A percentile compares a stretch with the other conserved stretches of the same genome.
Conservation (phyloP, 495 filamentous ascomycete species). For the Neurospora tetrasperma region DNA sequence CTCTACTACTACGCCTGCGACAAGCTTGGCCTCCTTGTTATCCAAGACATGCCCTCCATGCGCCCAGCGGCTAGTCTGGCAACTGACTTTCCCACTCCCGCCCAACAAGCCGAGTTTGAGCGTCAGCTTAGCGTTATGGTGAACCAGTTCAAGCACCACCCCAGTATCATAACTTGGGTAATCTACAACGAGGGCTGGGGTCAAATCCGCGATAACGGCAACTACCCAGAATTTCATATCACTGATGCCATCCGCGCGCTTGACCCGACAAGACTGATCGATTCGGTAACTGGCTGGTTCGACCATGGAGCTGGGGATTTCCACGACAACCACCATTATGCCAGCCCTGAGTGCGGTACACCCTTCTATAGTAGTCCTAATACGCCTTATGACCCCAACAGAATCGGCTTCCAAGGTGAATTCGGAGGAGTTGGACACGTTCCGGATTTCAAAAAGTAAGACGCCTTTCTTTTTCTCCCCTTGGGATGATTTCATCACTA, state of each 20-base stretch:
- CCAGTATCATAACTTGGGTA: constrained; percentile 47
- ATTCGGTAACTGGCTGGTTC: constrained; percentile 51
- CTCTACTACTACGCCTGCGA: constrained; percentile 61
- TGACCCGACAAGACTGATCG: constrained; percentile 52
- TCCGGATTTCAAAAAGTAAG: constrained; percentile 40
- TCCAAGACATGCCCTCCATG: constrained; percentile 61
- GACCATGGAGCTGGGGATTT: constrained; percentile 50
- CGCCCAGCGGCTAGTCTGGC: constrained; percentile 14
- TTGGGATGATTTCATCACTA: not conserved
- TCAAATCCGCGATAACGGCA: constrained; percentile 32
- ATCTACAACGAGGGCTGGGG: constrained; percentile 70
- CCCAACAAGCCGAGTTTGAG: constrained; percentile 48
- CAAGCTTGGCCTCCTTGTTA: constrained; percentile 49
- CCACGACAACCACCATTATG: constrained; percentile 62
- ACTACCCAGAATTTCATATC: constrained; percentile 45
- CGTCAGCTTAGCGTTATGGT: constrained; percentile 53
- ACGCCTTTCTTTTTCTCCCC: not conserved
- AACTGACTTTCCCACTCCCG: constrained; percentile 28
- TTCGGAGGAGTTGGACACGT: constrained; percentile 58
- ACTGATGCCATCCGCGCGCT: constrained; percentile 42
- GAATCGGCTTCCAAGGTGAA: constrained; percentile 59
- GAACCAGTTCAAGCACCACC: constrained; percentile 50
- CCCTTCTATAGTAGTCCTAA: constrained; percentile 49
- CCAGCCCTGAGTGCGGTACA: constrained; percentile 58
- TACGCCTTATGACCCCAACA: constrained; percentile 45